Base-by-base conservation (phyloP, 2,329 filamentous ascomycete species). In the Hymenoscyphus scutula region DNA sequence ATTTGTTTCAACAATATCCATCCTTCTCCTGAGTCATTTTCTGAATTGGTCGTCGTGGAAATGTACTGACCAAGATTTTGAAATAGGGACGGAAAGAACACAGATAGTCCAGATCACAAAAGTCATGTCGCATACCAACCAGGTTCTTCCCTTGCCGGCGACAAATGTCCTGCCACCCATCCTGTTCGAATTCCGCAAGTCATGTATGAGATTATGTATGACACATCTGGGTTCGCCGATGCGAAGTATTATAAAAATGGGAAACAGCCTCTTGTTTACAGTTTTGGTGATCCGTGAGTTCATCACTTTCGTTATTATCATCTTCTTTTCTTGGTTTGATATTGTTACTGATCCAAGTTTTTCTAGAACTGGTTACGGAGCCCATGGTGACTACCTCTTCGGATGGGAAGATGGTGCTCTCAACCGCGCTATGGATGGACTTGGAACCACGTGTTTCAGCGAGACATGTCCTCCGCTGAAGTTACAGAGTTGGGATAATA, bases 131-230 rank as follows among this genome's bases (percentile, higher is more conserved):
- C 65, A 30, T 60, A 66, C 51, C 61, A 56, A 25, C 5, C 30
- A 13, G 61, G 64, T 17, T 60, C 64, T 8, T 62, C 62, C 15
- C 62, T 64, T 25, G 54, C 53, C 29, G 32, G 41, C 32, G 64
- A 62, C 19, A 56, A 62, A 5, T 65, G 64, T 29, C 64, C 64
- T 5, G 25, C 64, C 25, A 73, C 70, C 2, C 77, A 78, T 70
- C 78, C 78, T 54, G 76, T 79, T 68, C 79, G 79, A 72, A 74
- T 79, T 17, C 77, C 78, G 19, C 77, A 79, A 74, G 72, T 80
- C 74, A 78, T 80, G 48, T 62, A 53, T 37, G 61, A 59, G 34
- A 54, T 61, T n/a, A 45, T 61, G 15, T 61, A 54, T 38, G 59
- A 65, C 74, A 81, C 75, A 7, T 75, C 74, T 48, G 69, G 70